Conservation (phyloP, 352 stramenopile genomes). For the Globisporangium spinosum region DNA sequence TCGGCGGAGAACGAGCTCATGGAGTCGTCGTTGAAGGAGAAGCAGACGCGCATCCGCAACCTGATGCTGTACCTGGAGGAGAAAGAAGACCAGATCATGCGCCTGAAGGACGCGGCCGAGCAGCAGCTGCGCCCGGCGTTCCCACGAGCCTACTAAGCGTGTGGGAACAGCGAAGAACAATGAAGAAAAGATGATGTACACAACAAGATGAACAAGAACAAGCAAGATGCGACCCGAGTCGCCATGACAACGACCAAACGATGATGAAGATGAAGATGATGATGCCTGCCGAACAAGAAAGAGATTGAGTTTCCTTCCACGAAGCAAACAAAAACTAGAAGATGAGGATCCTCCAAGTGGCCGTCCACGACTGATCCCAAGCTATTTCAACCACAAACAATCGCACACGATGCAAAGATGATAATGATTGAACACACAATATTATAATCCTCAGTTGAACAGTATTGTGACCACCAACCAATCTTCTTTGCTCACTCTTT, state of each 20-base stretch:
- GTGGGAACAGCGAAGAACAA: neutral
- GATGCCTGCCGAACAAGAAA: constrained; percentile 8
- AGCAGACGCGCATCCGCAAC: constrained; percentile 50
- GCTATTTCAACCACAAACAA: constrained; percentile 14
- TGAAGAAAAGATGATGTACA: neutral
- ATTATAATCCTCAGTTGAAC: neutral
- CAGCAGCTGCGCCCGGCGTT: constrained; percentile 12
- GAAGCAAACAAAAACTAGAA: constrained; percentile 26
- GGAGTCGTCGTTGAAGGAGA: constrained; percentile 46
- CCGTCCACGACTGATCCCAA: constrained; percentile 13
- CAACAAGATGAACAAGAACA: neutral
- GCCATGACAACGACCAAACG: neutral
- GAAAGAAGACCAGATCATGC: constrained; percentile 65
- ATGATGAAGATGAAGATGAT: constrained; percentile 8
- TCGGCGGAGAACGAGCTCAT: constrained; percentile 55
- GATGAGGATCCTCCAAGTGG: constrained; percentile 14
- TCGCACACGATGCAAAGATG: constrained; percentile 1
- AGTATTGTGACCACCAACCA: neutral
- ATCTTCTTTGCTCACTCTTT: neutral
- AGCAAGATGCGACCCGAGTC: constrained; percentile 7
- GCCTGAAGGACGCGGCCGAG: constrained; percentile 38
- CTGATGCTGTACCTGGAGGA: constrained; percentile 56
- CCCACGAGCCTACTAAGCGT: constrained; percentile 3
- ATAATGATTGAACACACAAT: constrained; percentile 2
- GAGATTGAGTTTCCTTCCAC: neutral